Conservation (phyloP, 768 basidiomycete genomes). For the Leccinum rimulosum region DNA sequence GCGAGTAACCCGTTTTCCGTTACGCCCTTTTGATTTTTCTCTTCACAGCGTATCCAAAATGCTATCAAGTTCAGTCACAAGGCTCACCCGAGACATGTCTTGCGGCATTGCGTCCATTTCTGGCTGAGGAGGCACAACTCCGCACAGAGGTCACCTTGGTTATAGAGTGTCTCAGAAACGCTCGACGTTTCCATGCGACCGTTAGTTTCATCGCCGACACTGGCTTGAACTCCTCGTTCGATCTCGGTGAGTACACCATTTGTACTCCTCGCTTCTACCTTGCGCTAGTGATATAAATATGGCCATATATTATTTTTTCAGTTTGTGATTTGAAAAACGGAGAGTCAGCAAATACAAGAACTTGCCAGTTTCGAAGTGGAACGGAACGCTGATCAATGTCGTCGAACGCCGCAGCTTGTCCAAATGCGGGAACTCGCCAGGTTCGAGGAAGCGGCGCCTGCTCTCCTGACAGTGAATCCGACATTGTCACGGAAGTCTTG, state of each 20-base stretch:
- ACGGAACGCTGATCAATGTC: too few species aligned
- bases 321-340: too few species aligned
- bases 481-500: too few species aligned
- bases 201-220: conserved; percentile 98
- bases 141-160: conserved; percentile 88
- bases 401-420: too few species aligned
- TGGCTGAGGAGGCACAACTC: conserved; percentile 94
- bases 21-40: conserved; percentile 74
- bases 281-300: too few species aligned
- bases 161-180: conserved; percentile 91
- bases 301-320: too few species aligned
- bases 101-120: conserved; percentile 95
- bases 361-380: too few species aligned
- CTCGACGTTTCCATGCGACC: conserved; percentile 95
- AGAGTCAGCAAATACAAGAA: too few species aligned
- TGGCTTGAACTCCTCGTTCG: conserved; percentile 90
- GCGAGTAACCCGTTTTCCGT: conserved; percentile 86
- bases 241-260: conserved; percentile 57
- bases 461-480: too few species aligned
- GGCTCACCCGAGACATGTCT: conserved; percentile 88
- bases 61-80: conserved; percentile 90
- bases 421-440: too few species aligned
- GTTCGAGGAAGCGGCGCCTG: too few species aligned
- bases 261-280: not conserved
- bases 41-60: conserved; percentile 85